Conservation (phyloP, 1,284 basidiomycete species). For the Ceratobasidium sp. region DNA sequence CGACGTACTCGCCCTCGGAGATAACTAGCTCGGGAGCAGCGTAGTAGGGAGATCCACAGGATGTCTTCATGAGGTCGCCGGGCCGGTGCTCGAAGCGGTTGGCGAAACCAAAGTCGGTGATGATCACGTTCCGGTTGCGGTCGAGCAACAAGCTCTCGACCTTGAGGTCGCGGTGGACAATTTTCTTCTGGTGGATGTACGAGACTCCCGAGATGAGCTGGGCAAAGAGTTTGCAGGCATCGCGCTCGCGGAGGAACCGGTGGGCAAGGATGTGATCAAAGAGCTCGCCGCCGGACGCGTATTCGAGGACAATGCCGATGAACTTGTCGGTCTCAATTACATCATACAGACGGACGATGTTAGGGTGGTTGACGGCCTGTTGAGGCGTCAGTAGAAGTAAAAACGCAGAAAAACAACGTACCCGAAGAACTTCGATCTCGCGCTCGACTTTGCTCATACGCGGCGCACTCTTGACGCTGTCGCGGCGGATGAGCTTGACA, state of each 20-base stretch:
- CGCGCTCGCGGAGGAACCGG: constrained; percentile 94
- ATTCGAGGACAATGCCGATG: constrained; percentile 99
- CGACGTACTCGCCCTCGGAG: constrained; percentile 96
- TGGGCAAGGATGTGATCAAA: constrained; percentile 99
- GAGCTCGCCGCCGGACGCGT: constrained; percentile 97
- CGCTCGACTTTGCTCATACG: constrained; percentile 96
- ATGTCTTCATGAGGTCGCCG: constrained; percentile 98
- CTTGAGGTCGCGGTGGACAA: constrained; percentile 99
- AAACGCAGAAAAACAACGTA: constrained; percentile 61
- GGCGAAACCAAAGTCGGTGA: constrained; percentile 99
- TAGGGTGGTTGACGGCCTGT: constrained; percentile 94
- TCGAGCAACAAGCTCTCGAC: constrained; percentile 98
- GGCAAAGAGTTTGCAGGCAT: constrained; percentile 96
- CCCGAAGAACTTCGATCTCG: constrained; percentile 97
- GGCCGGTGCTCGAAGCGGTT: constrained; percentile 93
- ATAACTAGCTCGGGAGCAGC: constrained; percentile 99
- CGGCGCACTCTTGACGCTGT: constrained; percentile 88
- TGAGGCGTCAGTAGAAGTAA: constrained; percentile 45
- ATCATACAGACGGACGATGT: constrained; percentile 98
- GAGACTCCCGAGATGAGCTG: constrained; percentile 99
- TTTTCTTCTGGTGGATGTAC: constrained; percentile 99
- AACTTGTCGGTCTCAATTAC: constrained; percentile 99
- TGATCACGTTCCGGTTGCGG: constrained; percentile 97
- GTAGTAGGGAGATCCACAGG: constrained; percentile 97
- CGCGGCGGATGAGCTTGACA: constrained; percentile 96